Evolutionary conservation across 768 basidiomycete species (phyloP), one percentile per base, ranked within the genome.

Genomic region (Termitomyces sp.): DNA sequence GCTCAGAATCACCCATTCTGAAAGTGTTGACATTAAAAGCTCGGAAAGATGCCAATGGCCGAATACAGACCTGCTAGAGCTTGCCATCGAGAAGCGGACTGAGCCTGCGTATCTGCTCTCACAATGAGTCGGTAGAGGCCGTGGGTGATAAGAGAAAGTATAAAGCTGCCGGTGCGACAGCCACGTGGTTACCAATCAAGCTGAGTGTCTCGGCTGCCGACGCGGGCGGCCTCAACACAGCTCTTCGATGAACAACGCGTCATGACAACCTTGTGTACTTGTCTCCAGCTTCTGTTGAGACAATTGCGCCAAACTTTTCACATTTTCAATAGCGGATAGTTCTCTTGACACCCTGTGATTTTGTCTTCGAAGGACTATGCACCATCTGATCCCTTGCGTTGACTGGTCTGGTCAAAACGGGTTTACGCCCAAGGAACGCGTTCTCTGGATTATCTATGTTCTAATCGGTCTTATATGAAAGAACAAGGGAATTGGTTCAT

Each of bases 1-100:
- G 77, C 69, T 78, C 78, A 61, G 77, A 73, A 75, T 83, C 80
- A 72, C 72, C 73, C 64, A 73, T 74, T 73, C 77, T 80, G 60
- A 33, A 58, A 55, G 43, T 16, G 33, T 61, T 62, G 56, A 58
- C n/a, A 43, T 60, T 64, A 60, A 47, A 57, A 55, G 56, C 48
- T 47, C 57, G 43, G 14, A 51, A 55, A 55, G 50, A 44, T 55
- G 48, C 30, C 40, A 23, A 23, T 50, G 41, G 38, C n/a, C 28
- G 32, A 16, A 3, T 28, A 63, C 70, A 32, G 12, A 80, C 77
- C 77, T 72, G 70, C 68, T 70, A 10, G 69, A 67, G 41, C 66
- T 67, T n/a, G 66, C 64, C 66, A 65, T 65, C 20, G 3, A 26
- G 18, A 52, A 20, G n/a, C 4, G 20, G n/a, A 35, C 50, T 50